phyloP scores from a whole-genome alignment of 306 rosid genomes.

The Fragaria nilgerrensis region DNA sequence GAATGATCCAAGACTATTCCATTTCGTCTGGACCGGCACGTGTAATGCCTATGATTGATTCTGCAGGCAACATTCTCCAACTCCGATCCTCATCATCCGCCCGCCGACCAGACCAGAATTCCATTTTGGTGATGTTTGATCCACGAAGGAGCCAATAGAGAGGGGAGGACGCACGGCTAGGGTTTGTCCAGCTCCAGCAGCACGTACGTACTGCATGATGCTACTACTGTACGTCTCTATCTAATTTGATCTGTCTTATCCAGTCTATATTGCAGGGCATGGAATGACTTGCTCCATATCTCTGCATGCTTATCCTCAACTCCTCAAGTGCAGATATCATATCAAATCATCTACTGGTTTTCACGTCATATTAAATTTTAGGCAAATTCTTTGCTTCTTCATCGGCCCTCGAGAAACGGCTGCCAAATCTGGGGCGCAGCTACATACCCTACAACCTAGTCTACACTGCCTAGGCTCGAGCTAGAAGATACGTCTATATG shows the following conservation, averaged over 20 bases:
- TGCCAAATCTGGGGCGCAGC: neutral
- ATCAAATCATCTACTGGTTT: neutral
- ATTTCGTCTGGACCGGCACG: neutral
- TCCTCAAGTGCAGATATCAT: neutral
- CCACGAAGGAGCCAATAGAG: neutral
- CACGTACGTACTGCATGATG: neutral
- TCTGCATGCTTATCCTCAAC: neutral
- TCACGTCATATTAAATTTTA: neutral
- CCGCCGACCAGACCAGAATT: neutral
- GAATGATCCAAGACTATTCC: neutral
- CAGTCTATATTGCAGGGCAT: neutral
- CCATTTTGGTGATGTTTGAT: neutral
- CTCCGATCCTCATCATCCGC: conserved; percentile 2
- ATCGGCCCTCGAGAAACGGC: neutral
- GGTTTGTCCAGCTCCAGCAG: neutral
- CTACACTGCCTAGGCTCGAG: neutral
- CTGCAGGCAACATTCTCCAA: neutral
- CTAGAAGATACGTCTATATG: neutral
- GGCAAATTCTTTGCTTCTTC: neutral
- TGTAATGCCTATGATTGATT: neutral
- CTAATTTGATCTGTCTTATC: neutral
- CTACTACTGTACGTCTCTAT: neutral
- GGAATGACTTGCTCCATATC: neutral
- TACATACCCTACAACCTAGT: neutral
- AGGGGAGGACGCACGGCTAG: neutral